Evolutionary conservation across 441 rosid genomes (phyloP), one percentile per base, ranked within the genome.

Genomic region (Pelargonium myrrhifolium): DNA sequence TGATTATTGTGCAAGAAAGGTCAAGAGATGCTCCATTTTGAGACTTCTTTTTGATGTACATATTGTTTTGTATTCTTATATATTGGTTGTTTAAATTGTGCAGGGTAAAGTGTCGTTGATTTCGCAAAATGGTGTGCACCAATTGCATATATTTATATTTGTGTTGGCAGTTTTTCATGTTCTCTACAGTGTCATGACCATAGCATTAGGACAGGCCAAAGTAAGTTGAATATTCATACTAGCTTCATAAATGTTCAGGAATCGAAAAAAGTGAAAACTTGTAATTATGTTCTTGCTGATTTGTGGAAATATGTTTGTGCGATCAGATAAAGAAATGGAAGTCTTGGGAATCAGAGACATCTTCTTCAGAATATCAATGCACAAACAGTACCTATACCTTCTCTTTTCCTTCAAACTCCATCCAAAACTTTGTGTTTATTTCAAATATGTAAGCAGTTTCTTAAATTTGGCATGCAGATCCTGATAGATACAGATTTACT

Each of bases 311-410:
- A n/a, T n/a, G n/a, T n/a, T n/a, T n/a, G n/a, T n/a, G n/a, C n/a
- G n/a, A n/a, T n/a, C 77, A 84, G 89, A 76, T 80, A 84, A 81
- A 78, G 75, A 78, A 72, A 40, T 84, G 86, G 89, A 80, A 85
- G 71, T 17, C 77, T 6, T 87, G 89, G 89, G 92, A 87, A 75
- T 65, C 63, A 11, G 92, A 83, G 72, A 87, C 87, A 2, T 64
- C 75, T 6, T 72, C 92, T n/a, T 15, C 76, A 58, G 92, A 87
- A 66, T 85, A 87, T 70, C 79, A 78, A 49, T 81, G 62, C 72
- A 67, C 82, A 37, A 78, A 79, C 5, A 89, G 92, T 85, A 53
- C 26, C 26, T 24, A 24, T 24, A 49, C 20, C 4, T 49, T 49
- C 7, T 49, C 7, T 49, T n/a, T 49, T 49, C 3, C 17, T n/a